phyloP scores from a whole-genome alignment of 2,329 filamentous ascomycete genomes.

The Didymella pinodella region DNA sequence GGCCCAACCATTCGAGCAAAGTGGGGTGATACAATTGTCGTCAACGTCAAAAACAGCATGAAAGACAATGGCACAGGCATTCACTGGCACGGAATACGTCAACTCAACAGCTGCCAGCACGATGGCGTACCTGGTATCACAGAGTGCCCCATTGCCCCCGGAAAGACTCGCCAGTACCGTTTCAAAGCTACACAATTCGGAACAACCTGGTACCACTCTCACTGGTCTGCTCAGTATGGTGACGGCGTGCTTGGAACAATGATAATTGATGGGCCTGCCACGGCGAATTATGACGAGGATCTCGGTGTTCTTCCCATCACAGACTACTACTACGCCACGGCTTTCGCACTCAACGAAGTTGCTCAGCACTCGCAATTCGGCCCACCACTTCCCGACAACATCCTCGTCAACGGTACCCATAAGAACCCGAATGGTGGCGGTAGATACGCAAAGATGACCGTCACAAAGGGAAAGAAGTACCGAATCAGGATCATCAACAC shows the following conservation, averaged over 20 bases:
- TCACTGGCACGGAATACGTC: constrained; percentile 61
- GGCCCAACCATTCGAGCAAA: constrained; percentile 60
- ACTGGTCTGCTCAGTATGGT: constrained; percentile 54
- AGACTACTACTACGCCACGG: constrained; percentile 67
- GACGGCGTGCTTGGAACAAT: constrained; percentile 54
- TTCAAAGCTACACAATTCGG: constrained; percentile 63
- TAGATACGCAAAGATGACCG: constrained; percentile 45
- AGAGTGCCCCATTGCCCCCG: constrained; percentile 73
- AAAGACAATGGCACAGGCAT: constrained; percentile 59
- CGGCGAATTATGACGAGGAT: constrained; percentile 64
- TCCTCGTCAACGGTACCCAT: constrained; percentile 65
- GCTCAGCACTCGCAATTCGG: constrained; percentile 43
- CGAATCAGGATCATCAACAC: constrained; percentile 67
- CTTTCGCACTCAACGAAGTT: constrained; percentile 42
- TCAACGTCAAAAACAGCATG: constrained; percentile 52
- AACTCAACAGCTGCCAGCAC: constrained; percentile 51
- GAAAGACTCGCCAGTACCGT: constrained; percentile 63
- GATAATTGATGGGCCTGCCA: constrained; percentile 54
- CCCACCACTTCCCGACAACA: constrained; percentile 55
- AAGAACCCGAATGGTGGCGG: constrained; percentile 53
- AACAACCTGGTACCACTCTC: constrained; percentile 56
- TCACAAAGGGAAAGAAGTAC: constrained; percentile 59
- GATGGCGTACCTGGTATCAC: constrained; percentile 63
- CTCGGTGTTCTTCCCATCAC: constrained; percentile 66
- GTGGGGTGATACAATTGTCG: constrained; percentile 52